Evolutionary conservation across 2,329 filamentous ascomycete species (phyloP), one percentile per base, ranked within the genome.

Genomic region (Trichoderma pleuroti): DNA sequence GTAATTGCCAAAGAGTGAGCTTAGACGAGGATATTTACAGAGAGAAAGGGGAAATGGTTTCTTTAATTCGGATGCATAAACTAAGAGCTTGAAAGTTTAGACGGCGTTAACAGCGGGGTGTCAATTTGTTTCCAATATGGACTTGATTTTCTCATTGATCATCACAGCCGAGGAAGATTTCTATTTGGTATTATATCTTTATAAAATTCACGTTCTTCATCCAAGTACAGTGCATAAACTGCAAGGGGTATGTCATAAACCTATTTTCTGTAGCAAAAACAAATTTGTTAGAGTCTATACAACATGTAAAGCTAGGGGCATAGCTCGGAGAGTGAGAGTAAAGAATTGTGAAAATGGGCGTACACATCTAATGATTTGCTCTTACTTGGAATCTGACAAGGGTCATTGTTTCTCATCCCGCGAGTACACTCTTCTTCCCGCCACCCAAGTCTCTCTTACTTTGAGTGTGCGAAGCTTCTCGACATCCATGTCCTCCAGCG

Each of bases 391-490:
- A 28, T 16, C 6, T 11, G 24, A 57, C 26, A 39, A 56, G 5
- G 11, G 12, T 9, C 34, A 57, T 16, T 5, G 32, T 16, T 5
- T 9, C n/a, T 64, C 24, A 63, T 49, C 49, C 26, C 36, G 59
- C 1, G 63, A 57, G 65, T 86, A 88, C 0, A 88, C 86, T 66
- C 73, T 81, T 75, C 74, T 83, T 0, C 90, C 91, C 3, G 82
- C 89, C 42, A 92, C 86, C 90, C 90, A 93, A 0, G 91, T 92
- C 81, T 92, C 90, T 72, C 81, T 83, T 2, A 92, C 89, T 62
- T 79, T 83, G 9, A 90, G 75, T 5, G 80, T 80, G 28, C 87
- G 84, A 68, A 92, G 74, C 14, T 82, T 82, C 71, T 90, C 88
- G 3, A 86, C 71, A 12, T 83, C 81, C 36, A 86, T 77, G 0